Evolutionary conservation across 192 early-diverging fungal genomes (phyloP), one percentile per base, ranked within the genome.

Genomic region (Podila epigama): DNA sequence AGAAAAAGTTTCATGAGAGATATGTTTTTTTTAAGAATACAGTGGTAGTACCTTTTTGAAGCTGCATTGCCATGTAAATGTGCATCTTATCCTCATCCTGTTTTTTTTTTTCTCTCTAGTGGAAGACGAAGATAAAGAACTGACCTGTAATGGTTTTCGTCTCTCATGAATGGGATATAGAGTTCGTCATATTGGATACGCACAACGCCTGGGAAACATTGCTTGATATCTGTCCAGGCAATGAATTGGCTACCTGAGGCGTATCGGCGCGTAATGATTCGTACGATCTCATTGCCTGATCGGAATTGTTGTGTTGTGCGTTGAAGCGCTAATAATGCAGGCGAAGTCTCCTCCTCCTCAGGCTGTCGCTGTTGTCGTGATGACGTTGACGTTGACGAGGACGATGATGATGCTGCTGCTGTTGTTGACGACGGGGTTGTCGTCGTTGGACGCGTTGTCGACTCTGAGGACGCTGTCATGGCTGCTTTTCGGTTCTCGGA

Each of bases 201-300:
- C 4, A 57, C 31, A 1, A 60, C 57, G 4, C 70, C 41, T 5
- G 70, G 70, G 33, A 73, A 73, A 27, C 70, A 73, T 15, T 60
- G 37, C 27, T 55, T 60, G 31, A 73, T 64, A 56, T 73, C 70
- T 18, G 57, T 60, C 70, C 70, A 73, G 35, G 66, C 44, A 48
- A 48, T 48, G 25, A 48, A 48, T 48, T 22, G 44, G n/a, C 44
- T 6, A 22, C 44, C n/a, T 48, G n/a, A 10, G 44, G 25, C 0
- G 44, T 22, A 48, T 48, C 25, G n/a, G n/a, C 44, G 44, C n/a
- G 25, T 48, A 15, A 22, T 18, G 10, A 48, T 22, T 22, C 44
- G 44, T 4, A 48, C 15, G n/a, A 48, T 22, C 44, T 48, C 44
- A 10, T 22, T 22, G n/a, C 25, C 15, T 18, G 44, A 48, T 9